Evolutionary conservation across 805 yeast species (phyloP), one percentile per base, ranked within the genome.

Genomic region (Saturnispora sekii): DNA sequence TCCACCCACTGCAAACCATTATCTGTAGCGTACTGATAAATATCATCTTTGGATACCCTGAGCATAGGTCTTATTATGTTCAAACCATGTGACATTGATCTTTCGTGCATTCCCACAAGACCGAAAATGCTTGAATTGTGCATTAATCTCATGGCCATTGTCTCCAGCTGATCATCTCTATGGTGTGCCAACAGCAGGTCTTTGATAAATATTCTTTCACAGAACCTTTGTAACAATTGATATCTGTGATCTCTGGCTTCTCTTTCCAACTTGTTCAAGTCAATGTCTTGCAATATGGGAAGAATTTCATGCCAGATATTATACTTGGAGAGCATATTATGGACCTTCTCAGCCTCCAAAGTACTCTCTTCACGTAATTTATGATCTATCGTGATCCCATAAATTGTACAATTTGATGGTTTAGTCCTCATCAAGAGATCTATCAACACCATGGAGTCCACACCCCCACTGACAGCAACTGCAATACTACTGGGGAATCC

Each of bases 401-500:
- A 59, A 1, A 78, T 58, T 17, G 61, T 44, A 2, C 51, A 28
- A n/a, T 41, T 30, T 1, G 52, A 47, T 2, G 63, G 55, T 6
- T 60, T 53, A 39, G 62, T 49, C 3, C 42, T 46, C 10, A 66
- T 47, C 4, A 80, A 58, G 15, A 82, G 62, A 50, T 71, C 70
- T 0, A 83, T 68, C 37, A 84, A 58, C 11, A 84, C 79, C 77
- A 84, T 78, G 1, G 93, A 84, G 56, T 84, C 94, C 0, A 81
- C 87, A 1, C 94, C 94, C 1, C 95, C 95, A 12, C 87, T 79
- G 1, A 84, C 70, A 0, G 88, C 87, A 14, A 84, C 59, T 0
- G 46, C 56, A 4, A 52, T 17, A 9, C 36, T 44, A 2, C 37
- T 5, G 1, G 53, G 51, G 15, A 43, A 14, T 10, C 34, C 26